These are phyloP conservation scores for Blumeria graminis DNA, from an alignment of 2,329 filamentous ascomycete species.

Conservation along the genomic window DNA sequence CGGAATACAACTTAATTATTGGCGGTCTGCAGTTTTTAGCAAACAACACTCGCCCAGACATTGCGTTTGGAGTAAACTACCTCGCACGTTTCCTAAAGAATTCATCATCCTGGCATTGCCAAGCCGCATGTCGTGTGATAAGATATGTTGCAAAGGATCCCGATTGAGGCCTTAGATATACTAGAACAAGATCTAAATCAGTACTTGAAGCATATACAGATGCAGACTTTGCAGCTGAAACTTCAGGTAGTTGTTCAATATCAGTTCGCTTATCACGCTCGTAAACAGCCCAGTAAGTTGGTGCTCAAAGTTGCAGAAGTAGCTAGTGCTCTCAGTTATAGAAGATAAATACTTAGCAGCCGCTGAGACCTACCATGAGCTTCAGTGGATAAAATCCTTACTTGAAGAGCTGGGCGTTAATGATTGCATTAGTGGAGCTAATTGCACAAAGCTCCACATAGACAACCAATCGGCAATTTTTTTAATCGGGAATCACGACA, in stretches of 20 bases:
- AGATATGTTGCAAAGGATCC: neutral
- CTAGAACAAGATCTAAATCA: neutral
- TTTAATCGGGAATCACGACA: neutral
- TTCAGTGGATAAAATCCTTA: neutral
- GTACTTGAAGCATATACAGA: neutral
- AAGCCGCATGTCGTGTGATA: neutral
- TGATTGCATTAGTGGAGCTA: neutral
- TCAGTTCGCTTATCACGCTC: neutral
- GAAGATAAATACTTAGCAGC: neutral
- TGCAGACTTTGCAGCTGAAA: neutral
- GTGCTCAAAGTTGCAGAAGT: neutral
- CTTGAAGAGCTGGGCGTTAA: neutral
- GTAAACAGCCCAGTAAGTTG: too few relatives aligned
- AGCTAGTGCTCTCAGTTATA: neutral
- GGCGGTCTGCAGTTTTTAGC: too few relatives aligned
- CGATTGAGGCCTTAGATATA: neutral
- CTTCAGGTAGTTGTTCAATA: neutral
- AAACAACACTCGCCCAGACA: too few relatives aligned
- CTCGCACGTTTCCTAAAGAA: neutral
- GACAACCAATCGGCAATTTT: neutral
- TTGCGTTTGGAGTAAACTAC: neutral
- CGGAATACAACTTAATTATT: too few relatives aligned
- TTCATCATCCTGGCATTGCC: neutral
- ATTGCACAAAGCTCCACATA: neutral
- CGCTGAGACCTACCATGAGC: neutral